Conservation (phyloP, 768 basidiomycete species). For the Hebeloma cylindrosporum region DNA sequence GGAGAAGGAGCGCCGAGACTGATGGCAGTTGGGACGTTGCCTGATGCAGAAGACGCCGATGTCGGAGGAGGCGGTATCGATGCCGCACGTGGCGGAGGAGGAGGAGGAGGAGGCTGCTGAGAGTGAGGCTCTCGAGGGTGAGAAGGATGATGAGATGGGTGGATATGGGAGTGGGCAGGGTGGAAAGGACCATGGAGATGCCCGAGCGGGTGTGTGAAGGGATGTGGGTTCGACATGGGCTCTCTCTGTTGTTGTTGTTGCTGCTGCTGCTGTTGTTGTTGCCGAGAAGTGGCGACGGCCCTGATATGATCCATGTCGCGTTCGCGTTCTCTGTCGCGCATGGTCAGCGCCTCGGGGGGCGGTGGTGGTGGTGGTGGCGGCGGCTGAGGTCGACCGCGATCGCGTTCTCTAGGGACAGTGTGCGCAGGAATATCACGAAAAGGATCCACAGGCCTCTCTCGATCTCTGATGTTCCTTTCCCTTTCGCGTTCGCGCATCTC, state of each 20-base stretch:
- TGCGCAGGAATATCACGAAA: too few species aligned
- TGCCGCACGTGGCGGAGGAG: not conserved
- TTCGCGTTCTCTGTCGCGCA: not conserved
- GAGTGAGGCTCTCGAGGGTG: constrained; percentile 1
- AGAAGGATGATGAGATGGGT: not conserved
- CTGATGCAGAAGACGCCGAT: not conserved
- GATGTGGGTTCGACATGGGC: constrained; percentile 8
- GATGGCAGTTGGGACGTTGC: not conserved
- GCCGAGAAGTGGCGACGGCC: not conserved
- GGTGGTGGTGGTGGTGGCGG: too few species aligned
- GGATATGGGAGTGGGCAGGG: constrained; percentile 2
- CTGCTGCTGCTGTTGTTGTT: not conserved
- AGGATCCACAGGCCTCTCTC: too few species aligned
- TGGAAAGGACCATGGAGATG: constrained; percentile 2
- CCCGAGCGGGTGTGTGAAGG: constrained; percentile 4
- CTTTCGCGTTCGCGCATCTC: not conserved
- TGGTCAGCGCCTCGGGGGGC: too few species aligned
- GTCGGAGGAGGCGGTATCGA: not conserved
- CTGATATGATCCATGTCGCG: not conserved
- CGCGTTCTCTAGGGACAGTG: too few species aligned
- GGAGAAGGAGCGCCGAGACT: not conserved
- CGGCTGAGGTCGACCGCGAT: too few species aligned
- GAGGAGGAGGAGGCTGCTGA: not conserved
- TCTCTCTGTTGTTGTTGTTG: not conserved
- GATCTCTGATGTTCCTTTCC: not conserved